Conservation (phyloP, 2,329 filamentous ascomycete genomes). For the Fusarium camptoceras region DNA sequence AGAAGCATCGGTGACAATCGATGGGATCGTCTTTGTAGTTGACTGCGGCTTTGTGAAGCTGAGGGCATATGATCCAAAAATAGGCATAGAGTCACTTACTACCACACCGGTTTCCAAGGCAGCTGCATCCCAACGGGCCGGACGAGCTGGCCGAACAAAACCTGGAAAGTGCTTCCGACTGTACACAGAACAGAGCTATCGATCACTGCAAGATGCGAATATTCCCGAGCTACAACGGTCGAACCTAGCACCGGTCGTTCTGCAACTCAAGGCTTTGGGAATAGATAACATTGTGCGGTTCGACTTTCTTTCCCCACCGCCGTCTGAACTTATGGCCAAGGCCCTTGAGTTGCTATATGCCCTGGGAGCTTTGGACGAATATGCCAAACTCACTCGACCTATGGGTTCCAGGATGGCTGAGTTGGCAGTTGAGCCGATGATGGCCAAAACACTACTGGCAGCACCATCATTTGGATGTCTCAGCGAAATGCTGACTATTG, state of each 20-base stretch:
- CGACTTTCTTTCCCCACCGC: slow-evolving; percentile 87
- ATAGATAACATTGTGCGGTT: slow-evolving; percentile 96
- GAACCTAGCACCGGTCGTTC: slow-evolving; percentile 86
- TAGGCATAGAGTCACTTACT: slow-evolving; percentile 89
- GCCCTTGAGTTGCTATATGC: slow-evolving; percentile 90
- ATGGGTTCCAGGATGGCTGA: slow-evolving; percentile 94
- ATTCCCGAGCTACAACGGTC: slow-evolving; percentile 92
- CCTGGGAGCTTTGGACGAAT: slow-evolving; percentile 86
- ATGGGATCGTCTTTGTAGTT: slow-evolving; percentile 90
- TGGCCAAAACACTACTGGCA: slow-evolving; percentile 86
- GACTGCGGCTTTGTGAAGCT: slow-evolving; percentile 94
- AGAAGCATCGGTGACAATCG: slow-evolving; percentile 94
- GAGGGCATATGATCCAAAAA: slow-evolving; percentile 83
- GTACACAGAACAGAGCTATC: slow-evolving; percentile 82
- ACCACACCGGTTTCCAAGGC: slow-evolving; percentile 88
- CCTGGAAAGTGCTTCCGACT: slow-evolving; percentile 95
- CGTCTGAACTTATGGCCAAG: slow-evolving; percentile 84
- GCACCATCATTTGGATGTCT: slow-evolving; percentile 81
- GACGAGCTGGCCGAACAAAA: slow-evolving; percentile 87
- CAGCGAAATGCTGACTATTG: slow-evolving; percentile 88
- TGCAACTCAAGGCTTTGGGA: slow-evolving; percentile 93
- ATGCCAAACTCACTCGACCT: slow-evolving; percentile 89
- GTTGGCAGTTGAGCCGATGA: slow-evolving; percentile 93
- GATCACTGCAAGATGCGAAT: slow-evolving; percentile 74
- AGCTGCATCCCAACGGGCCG: slow-evolving; percentile 90